These are phyloP conservation scores for Bidens hawaiensis DNA, from an alignment of 140 eudicot genomes.

Conservation along the genomic window DNA sequence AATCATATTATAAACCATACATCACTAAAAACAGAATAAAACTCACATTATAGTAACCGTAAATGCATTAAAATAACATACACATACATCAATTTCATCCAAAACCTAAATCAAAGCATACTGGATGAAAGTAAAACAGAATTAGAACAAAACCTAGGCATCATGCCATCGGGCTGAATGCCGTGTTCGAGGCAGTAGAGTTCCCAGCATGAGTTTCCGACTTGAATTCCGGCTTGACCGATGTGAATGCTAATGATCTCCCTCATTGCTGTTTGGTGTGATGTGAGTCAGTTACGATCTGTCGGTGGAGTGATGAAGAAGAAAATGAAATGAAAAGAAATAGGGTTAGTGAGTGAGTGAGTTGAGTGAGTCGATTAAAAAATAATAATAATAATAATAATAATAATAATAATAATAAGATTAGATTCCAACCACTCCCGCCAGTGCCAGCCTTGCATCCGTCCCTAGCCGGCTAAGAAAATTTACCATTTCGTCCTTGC, in stretches of 20 bases:
- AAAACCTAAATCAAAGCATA: not conserved
- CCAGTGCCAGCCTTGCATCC: conserved; percentile 37
- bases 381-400: too few species aligned
- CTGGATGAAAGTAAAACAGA: not conserved
- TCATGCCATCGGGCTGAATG: conserved; percentile 87
- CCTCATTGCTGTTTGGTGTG: conserved; percentile 45
- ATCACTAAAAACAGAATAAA: not conserved
- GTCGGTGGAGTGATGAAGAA: not conserved
- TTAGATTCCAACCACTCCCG: conserved; percentile 27
- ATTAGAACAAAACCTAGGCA: conserved; percentile 57
- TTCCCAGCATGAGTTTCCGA: conserved; percentile 90
- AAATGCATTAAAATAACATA: too few species aligned
- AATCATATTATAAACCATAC: not conserved
- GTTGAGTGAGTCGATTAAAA: too few species aligned
- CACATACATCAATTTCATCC: not conserved
- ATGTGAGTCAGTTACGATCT: conserved; percentile 4
- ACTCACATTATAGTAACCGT: not conserved
- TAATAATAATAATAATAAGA: conserved; percentile 10
- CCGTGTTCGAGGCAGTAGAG: conserved; percentile 89
- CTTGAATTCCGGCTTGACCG: conserved; percentile 92
- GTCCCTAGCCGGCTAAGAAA: conserved; percentile 24
- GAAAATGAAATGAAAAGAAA: not conserved
- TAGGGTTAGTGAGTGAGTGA: too few species aligned
- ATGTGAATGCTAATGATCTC: conserved; percentile 86
- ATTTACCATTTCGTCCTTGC: not conserved